Conservation (phyloP, 2,329 filamentous ascomycete species). For the Ophiostoma triangulosporum region DNA sequence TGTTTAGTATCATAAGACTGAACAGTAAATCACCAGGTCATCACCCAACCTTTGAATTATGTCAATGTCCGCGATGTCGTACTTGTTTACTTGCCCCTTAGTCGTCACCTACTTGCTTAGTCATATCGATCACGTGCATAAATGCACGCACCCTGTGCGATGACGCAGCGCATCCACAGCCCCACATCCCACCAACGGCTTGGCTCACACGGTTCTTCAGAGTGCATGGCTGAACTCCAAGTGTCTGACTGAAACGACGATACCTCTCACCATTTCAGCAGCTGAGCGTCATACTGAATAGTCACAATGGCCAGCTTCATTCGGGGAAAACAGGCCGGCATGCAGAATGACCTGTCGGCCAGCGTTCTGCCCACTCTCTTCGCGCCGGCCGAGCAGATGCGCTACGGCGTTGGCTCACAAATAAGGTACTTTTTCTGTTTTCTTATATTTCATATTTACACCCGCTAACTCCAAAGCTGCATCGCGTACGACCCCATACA, state of each 20-base stretch:
- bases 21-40: too few relatives aligned
- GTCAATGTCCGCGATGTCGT: too few relatives aligned
- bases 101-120: too few relatives aligned
- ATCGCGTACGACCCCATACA: constrained; percentile 80
- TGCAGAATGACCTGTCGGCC: constrained; percentile 80
- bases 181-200: background rate
- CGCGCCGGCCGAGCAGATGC: constrained; percentile 66
- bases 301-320: constrained; percentile 64
- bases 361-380: constrained; percentile 69
- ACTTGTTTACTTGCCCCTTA: background rate
- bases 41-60: too few relatives aligned
- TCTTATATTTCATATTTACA: constrained; percentile 18
- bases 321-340: constrained; percentile 82
- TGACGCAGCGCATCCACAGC: background rate
- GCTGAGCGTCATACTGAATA: background rate
- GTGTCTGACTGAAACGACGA: background rate
- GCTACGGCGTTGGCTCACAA: constrained; percentile 71
- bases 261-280: background rate
- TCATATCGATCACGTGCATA: background rate
- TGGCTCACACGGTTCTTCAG: background rate
- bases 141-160: background rate
- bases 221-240: background rate
- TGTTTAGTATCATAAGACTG: too few relatives aligned
- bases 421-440: constrained; percentile 38
- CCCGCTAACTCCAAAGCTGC: background rate